Base-by-base conservation (phyloP, 306 rosid genomes). In the Oemleria cerasiformis region DNA sequence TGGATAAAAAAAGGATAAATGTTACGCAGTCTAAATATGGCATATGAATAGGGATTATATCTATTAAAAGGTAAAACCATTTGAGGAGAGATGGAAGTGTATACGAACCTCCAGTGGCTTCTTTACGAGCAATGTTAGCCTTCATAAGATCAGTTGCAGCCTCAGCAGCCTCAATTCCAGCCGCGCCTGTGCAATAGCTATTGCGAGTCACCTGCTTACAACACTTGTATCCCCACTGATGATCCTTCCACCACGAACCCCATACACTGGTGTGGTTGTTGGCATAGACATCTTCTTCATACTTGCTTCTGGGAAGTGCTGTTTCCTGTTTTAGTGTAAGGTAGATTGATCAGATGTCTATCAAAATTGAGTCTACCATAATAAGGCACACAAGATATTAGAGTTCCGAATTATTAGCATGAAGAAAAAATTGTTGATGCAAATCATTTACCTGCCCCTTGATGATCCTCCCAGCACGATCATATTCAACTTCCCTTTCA, bases 201-300 rank as follows among this genome's bases (percentile, higher is more conserved):
- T 84, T 90, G 4, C 85, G 72, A 43, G 81, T 73, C 0, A 85
- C 76, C 55, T 87, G 92, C 77, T 82, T 84, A 19, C 92, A 87
- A 55, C 92, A 87, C 59, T 79, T 87, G 66, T 85, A 89, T 43
- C 90, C 96, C 92, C 96, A 89, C n/a, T 86, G 92, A 65, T 86
- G 88, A 68, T 86, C 96, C 83, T 81, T 89, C 96, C 96, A 86
- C 96, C 96, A 87, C 0, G 92, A 89, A 15, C 90, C 96, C 92
- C 90, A 90, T 9, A 90, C 87, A 20, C 78, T 67, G 4, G 86
- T 85, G 73, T 90, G 92, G 75, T 90, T 90, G 71, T 85, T 85
- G 23, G 77, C 77, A 62, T 72, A 85, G n/a, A 82, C 68, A 71
- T 85, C 88, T 78, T 90, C 92, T 59, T 90, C 89, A 63, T 84